Evolutionary conservation across 305 asterid genomes (phyloP), one percentile per base, ranked within the genome.

Genomic region (Solanum hybrid): DNA sequence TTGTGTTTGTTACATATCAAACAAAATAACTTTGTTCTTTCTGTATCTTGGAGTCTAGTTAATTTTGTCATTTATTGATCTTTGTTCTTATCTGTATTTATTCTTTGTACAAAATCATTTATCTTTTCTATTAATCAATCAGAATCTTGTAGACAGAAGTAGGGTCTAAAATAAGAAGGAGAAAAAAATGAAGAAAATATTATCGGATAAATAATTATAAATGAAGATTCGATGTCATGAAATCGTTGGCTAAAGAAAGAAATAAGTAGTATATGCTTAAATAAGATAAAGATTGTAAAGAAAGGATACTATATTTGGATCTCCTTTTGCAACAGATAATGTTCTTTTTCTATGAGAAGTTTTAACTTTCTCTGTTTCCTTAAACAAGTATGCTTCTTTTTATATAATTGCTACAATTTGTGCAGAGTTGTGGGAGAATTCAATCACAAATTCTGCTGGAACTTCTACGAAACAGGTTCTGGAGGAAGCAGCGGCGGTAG

Each of bases 41-140:
- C 85, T 90, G 86, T 56, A 86, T 91, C 89, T 89, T 93, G 92
- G 91, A 92, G 80, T 89, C 73, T 92, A 89, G 93, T 89, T 79
- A 37, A 84, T 72, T 94, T 93, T 95, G 95, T 93, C 93, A 92
- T 92, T 90, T 94, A 81, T 91, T 94, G 91, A 87, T 89, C 88
- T 92, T 92, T 95, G 94, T 94, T 94, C 93, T 89, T 79, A 90
- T 91, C 71, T 81, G 86, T 81, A 26, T 81, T 69, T 42, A 81
- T 11, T 81, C 37, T 46, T 22, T 93, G 91, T 90, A 79, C 89
- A 86, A 82, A 42, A 20, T 20, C 6, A 78, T 79, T 31, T 5
- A 51, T 51, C 42, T 51, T 84, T 84, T 27, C 71, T 51, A 84
- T 84, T 20, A 42, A 51, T 84, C 75, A 84, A 7, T 84, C 12